These are phyloP conservation scores for Porodaedalea pini DNA, from an alignment of 1,284 basidiomycete species.

Conservation along the genomic window DNA sequence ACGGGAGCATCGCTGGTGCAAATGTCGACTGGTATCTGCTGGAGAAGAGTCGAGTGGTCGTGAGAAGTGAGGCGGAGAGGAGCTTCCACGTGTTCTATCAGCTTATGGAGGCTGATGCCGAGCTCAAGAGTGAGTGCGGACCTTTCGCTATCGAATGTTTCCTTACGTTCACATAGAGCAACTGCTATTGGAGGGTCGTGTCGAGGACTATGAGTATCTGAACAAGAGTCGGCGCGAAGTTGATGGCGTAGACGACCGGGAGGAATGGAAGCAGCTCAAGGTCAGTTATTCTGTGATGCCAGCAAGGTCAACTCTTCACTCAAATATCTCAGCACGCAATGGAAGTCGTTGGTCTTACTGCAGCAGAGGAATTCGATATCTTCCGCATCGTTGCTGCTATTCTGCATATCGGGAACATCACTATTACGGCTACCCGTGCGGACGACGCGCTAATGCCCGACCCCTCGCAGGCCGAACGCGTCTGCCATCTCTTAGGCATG, in stretches of 20 bases:
- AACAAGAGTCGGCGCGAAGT: constrained; percentile 88
- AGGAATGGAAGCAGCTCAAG: constrained; percentile 84
- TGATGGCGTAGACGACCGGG: constrained; percentile 90
- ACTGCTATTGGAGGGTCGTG: constrained; percentile 71
- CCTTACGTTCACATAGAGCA: constrained; percentile 46
- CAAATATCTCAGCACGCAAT: constrained; percentile 63
- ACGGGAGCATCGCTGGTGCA: constrained; percentile 95
- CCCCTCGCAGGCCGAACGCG: constrained; percentile 81
- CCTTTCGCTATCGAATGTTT: neutral
- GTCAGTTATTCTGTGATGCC: constrained; percentile 41
- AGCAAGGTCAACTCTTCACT: constrained; percentile 4
- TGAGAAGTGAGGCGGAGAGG: constrained; percentile 85
- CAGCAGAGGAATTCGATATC: constrained; percentile 84
- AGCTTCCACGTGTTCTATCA: constrained; percentile 99
- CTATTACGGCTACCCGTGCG: constrained; percentile 75
- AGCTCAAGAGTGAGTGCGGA: constrained; percentile 55
- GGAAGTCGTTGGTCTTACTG: constrained; percentile 83
- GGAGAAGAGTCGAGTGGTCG: constrained; percentile 95
- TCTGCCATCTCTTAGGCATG: constrained; percentile 93
- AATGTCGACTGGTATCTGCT: constrained; percentile 99
- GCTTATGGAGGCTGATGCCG: constrained; percentile 63
- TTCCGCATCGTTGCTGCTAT: constrained; percentile 94
- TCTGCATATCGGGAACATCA: constrained; percentile 94
- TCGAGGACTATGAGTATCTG: constrained; percentile 88
- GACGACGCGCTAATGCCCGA: constrained; percentile 89